Percentiles rank a stretch among this genome's conserved stretches.
Conservation (phyloP, 2,329 filamentous ascomycete genomes). For the Macroventuria anomochaeta region DNA sequence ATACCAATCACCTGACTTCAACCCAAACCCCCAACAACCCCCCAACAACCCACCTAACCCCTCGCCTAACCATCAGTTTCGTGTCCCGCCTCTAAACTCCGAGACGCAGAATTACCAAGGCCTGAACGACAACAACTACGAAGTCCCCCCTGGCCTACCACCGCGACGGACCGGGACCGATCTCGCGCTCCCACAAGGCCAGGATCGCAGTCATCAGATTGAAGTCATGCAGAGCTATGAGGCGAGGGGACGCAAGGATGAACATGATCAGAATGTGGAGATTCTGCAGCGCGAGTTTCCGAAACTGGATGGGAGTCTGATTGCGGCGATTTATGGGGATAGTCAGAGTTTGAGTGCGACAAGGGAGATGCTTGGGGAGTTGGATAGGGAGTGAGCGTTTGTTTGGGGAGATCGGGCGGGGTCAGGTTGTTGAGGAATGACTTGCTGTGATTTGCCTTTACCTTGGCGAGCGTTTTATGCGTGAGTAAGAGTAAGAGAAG, state of each 20-base stretch:
- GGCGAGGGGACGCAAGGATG: conserved; percentile 40
- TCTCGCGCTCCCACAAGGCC: conserved; percentile 49
- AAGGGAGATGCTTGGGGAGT: conserved; percentile 53
- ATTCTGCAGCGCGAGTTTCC: conserved; percentile 53
- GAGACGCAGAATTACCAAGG: conserved; percentile 19
- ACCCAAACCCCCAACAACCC: conserved; percentile 9
- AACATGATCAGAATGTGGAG: conserved; percentile 52
- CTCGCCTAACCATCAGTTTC: conserved; percentile 9
- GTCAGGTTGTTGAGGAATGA: neutral
- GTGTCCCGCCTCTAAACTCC: conserved; percentile 12
- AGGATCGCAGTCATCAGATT: conserved; percentile 53
- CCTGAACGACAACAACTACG: conserved; percentile 19
- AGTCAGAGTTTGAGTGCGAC: conserved; percentile 51
- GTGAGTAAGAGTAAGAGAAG: no score
- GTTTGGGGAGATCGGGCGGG: no score
- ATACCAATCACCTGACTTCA: conserved; percentile 19
- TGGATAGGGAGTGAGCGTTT: conserved; percentile 27
- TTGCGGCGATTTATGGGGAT: conserved; percentile 56
- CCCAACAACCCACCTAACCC: conserved; percentile 7
- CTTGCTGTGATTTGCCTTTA: no score
- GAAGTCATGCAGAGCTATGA: conserved; percentile 52
- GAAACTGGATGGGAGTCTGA: conserved; percentile 52
- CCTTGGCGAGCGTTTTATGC: no score
- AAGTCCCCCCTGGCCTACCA: conserved; percentile 33
- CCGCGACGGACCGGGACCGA: conserved; percentile 45